phyloP scores from a whole-genome alignment of 768 basidiomycete species.

The Xanthoconium stramineum region DNA sequence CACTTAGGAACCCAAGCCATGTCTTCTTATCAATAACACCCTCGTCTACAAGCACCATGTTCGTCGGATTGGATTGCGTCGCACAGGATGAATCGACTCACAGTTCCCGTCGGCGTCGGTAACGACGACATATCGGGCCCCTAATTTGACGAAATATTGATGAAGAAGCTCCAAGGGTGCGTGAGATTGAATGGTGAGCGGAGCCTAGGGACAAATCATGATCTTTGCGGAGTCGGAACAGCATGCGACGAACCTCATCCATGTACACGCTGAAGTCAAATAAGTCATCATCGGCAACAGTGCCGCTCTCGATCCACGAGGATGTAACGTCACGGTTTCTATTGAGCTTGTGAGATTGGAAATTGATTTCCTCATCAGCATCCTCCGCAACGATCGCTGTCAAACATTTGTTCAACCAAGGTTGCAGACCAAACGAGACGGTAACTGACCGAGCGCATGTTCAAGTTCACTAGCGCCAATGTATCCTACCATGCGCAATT shows the following conservation, averaged over 20 bases:
- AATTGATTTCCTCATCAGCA: slow-evolving; percentile 62
- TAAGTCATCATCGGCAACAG: slow-evolving; percentile 40
- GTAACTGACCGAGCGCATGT: slow-evolving; percentile 75
- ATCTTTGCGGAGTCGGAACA: not conserved
- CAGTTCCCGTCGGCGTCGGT: slow-evolving; percentile 81
- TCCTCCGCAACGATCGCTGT: slow-evolving; percentile 77
- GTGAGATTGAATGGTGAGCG: slow-evolving; percentile 77
- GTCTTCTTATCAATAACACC: slow-evolving; percentile 93
- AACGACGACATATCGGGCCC: slow-evolving; percentile 85
- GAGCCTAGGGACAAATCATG: slow-evolving; percentile 53
- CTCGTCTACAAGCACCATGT: slow-evolving; percentile 49
- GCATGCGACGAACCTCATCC: slow-evolving; percentile 61
- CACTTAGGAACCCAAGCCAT: slow-evolving; percentile 84
- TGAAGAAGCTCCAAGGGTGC: slow-evolving; percentile 91
- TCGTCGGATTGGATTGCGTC: not conserved
- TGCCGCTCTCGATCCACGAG: slow-evolving; percentile 46
- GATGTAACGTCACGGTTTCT: slow-evolving; percentile 44
- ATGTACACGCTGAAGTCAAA: slow-evolving; percentile 88
- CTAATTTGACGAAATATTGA: slow-evolving; percentile 91
- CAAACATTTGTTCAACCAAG: not conserved
- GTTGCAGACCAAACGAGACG: not conserved
- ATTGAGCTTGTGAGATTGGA: slow-evolving; percentile 49
- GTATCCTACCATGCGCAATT: slow-evolving; percentile 77
- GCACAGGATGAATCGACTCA: slow-evolving; percentile 35
- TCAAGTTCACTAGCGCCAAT: slow-evolving; percentile 92